Conservation (phyloP, 345 rosid species). For the Populus deltoides region DNA sequence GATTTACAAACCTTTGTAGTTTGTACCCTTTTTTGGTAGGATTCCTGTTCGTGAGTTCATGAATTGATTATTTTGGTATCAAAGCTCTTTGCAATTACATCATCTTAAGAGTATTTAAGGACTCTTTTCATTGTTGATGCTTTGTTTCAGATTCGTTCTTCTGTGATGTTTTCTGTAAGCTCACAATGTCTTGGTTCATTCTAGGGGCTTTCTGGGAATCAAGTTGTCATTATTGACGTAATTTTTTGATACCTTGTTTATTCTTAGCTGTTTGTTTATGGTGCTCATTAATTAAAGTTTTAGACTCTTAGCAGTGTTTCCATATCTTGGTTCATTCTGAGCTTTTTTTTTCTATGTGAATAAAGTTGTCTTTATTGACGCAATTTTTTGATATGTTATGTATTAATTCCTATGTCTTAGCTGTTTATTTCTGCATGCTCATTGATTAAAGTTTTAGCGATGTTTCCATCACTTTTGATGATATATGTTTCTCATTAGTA, state of each 20-base stretch:
- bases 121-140: not conserved
- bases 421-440: not conserved
- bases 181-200: slow-evolving; percentile 2
- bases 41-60: slow-evolving; percentile 5
- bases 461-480: slow-evolving; percentile 8
- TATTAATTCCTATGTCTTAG: not conserved
- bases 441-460: not conserved
- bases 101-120: not conserved
- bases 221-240: not conserved
- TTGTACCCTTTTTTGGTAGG: not conserved
- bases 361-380: too few species aligned
- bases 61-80: not conserved
- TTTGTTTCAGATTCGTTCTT: not conserved
- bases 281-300: too few species aligned
- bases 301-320: too few species aligned
- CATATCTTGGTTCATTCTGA: too few species aligned
- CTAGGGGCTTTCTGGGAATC: not conserved
- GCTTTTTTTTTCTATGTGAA: too few species aligned
- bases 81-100: not conserved
- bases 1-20: not conserved
- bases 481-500: not conserved
- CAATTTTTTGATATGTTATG: not conserved
- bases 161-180: not conserved
- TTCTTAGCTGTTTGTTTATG: too few species aligned
- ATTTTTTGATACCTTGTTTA: not conserved